These are phyloP conservation scores for Thelonectria olida DNA, from an alignment of 2,329 filamentous ascomycete genomes.

Conservation along the genomic window DNA sequence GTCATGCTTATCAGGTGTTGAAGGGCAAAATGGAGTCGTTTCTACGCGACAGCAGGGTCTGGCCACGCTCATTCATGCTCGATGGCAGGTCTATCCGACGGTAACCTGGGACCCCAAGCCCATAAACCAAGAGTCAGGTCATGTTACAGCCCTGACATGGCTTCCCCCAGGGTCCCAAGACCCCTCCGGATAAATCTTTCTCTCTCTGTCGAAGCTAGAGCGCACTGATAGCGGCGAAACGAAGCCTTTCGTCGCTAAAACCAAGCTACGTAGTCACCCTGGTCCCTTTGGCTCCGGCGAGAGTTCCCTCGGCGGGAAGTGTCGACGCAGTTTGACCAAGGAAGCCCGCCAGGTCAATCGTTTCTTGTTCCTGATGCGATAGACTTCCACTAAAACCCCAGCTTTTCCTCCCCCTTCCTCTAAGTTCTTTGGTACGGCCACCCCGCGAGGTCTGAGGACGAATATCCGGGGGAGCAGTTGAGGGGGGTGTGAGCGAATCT, in stretches of 20 bases:
- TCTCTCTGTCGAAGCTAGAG: neutral
- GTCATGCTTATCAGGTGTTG: no score
- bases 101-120: no score
- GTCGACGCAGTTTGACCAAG: no score
- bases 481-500: constrained; percentile 4
- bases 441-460: constrained; percentile 9
- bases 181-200: neutral
- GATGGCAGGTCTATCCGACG: no score
- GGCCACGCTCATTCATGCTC: no score
- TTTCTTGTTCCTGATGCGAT: no score
- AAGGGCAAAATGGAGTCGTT: no score
- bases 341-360: neutral
- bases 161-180: no score
- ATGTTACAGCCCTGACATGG: no score
- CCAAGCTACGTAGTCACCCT: neutral
- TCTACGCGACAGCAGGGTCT: no score
- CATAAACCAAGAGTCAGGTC: no score
- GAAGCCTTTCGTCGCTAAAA: no score
- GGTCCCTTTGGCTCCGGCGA: neutral
- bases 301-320: constrained; percentile 1
- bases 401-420: neutral
- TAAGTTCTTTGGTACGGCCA: constrained; percentile 2
- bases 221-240: neutral
- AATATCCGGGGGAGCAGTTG: constrained; percentile 4
- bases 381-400: constrained; percentile 2